These are phyloP conservation scores for Cadophora sp. DNA, from an alignment of 2,329 filamentous ascomycete species.

Conservation along the genomic window DNA sequence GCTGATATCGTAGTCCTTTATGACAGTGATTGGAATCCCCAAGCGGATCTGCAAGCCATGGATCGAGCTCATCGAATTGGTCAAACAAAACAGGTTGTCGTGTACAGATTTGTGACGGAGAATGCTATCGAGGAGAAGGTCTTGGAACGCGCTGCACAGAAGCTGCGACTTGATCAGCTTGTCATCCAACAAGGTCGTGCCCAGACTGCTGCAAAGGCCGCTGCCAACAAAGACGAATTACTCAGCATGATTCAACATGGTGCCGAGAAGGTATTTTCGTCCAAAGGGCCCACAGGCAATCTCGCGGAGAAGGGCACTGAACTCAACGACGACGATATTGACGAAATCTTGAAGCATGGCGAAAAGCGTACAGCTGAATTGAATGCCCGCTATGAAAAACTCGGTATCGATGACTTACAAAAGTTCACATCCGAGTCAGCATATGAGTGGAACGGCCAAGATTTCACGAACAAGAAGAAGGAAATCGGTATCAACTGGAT, in stretches of 20 bases:
- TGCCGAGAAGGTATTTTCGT: slow-evolving; percentile 90
- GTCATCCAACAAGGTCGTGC: slow-evolving; percentile 98
- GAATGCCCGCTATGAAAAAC: slow-evolving; percentile 93
- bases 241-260: slow-evolving; percentile 99
- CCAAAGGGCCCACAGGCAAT: slow-evolving; percentile 68
- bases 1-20: slow-evolving; percentile 97
- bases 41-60: slow-evolving; percentile 98
- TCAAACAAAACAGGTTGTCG: slow-evolving; percentile 96
- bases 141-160: slow-evolving; percentile 93
- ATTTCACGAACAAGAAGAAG: slow-evolving; percentile 90
- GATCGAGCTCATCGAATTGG: slow-evolving; percentile 98
- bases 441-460: slow-evolving; percentile 98
- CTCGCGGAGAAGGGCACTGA: slow-evolving; percentile 65
- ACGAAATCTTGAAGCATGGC: slow-evolving; percentile 83
- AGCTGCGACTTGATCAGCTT: slow-evolving; percentile 92
- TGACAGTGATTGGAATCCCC: slow-evolving; percentile 98
- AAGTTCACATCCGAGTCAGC: slow-evolving; percentile 98
- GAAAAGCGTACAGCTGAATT: slow-evolving; percentile 89
- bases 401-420: slow-evolving; percentile 95
- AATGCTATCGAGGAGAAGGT: slow-evolving; percentile 99
- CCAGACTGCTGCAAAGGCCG: slow-evolving; percentile 87
- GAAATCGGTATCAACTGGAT: slow-evolving; percentile 96
- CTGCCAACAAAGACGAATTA: slow-evolving; percentile 94
- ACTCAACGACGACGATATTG: slow-evolving; percentile 88
- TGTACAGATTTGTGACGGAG: slow-evolving; percentile 97